Evolutionary conservation across 2,329 filamentous ascomycete species (phyloP), one percentile per base, ranked within the genome.

Genomic region (Cytospora leucostoma): DNA sequence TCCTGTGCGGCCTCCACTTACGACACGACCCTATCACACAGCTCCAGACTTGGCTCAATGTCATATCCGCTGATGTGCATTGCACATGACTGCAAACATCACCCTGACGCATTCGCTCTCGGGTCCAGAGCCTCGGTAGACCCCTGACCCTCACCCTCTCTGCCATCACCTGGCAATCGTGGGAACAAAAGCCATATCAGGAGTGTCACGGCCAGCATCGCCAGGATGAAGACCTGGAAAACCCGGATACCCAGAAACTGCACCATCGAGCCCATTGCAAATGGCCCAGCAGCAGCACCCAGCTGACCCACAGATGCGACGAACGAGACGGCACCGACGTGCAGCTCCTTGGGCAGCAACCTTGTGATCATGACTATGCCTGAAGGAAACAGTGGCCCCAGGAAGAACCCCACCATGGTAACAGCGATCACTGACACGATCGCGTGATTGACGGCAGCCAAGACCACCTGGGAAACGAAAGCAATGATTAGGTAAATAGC

Each of bases 121-220:
- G 11, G 35, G 8, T 44, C 12, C 6, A 17, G 5, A 5, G 38
- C 27, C 50, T 54, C 50, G 34, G 58, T 12, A 50, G 27, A 34
- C 15, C 1, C 51, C 50, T 27, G 35, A 53, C 27, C 19, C 2
- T 54, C 38, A 40, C 49, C 11, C 34, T 53, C 53, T 17, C 17
- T 32, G 5, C 55, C 56, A 55, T 6, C 37, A 40, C 1, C 37
- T 19, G 10, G 94, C 94, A 74, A 93, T 37, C 38, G 55, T 37
- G 66, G 59, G 35, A 68, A 67, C 19, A 53, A 10, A 12, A 56
- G 21, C 68, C 68, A 70, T 2, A 68, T 32, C 8, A 67, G 56
- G 7, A 69, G 60, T n/a, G 66, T 54, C 10, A 56, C 59, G 27
- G 51, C 50, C 21, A 70, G 68, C n/a, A 69, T 67, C 27, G 56